phyloP scores from a whole-genome alignment of 83 land plant genomes.

The Isoetes engelmannii region DNA sequence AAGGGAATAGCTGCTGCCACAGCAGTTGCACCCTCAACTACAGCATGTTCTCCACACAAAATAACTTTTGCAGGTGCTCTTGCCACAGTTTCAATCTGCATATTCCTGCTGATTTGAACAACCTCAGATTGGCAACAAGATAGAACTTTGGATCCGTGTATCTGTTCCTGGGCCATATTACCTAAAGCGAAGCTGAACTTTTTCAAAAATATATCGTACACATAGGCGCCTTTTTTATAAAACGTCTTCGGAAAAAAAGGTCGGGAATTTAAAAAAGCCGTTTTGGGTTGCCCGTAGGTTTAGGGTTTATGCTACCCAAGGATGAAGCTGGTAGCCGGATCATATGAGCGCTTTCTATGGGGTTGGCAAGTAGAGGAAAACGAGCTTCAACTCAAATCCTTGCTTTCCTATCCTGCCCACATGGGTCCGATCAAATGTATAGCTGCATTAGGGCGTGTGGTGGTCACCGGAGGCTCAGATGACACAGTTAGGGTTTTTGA shows the following conservation, averaged over 20 bases:
- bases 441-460: constrained; percentile 53
- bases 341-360: constrained; percentile 70
- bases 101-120: too few species aligned
- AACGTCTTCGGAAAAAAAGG: too few species aligned
- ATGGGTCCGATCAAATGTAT: constrained; percentile 62
- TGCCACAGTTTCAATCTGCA: constrained; percentile 7
- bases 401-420: constrained; percentile 85
- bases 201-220: too few species aligned
- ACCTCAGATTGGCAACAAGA: too few species aligned
- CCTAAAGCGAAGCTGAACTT: too few species aligned
- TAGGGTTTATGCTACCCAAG: too few species aligned
- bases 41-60: constrained; percentile 85
- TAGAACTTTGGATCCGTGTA: too few species aligned
- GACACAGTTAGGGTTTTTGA: constrained; percentile 85
- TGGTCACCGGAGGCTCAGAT: constrained; percentile 69
- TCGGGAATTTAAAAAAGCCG: too few species aligned
- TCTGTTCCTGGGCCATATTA: too few species aligned
- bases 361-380: constrained; percentile 37
- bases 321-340: constrained; percentile 72
- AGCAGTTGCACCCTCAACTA: constrained; percentile 75
- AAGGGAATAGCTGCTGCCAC: constrained; percentile 74
- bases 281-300: too few species aligned
- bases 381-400: constrained; percentile 24
- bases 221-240: too few species aligned
- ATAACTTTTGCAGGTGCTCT: constrained; percentile 88